Evolutionary conservation across 257 asterid species (phyloP), one percentile per base, ranked within the genome.

Genomic region (Solanum arcanum): DNA sequence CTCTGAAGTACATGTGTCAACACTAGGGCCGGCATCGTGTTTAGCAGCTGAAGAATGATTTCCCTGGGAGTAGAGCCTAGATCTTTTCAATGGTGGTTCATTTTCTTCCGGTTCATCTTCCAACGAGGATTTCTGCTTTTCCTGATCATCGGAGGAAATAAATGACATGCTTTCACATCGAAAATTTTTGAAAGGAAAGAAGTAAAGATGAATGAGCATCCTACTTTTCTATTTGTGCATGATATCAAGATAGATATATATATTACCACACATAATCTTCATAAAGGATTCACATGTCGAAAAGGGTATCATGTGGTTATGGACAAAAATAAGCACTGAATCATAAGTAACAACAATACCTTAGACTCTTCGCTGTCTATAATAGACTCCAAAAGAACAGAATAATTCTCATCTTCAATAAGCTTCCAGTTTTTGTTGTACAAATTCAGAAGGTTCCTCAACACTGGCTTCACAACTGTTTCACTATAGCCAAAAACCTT

Each of bases 381-480:
- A 76, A 91, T 76, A 46, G 95, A 89, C 44, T 90, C 93, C 72
- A 81, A 76, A 75, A 93, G 93, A 83, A 89, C 94, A 62, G 84
- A 86, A 68, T 89, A 93, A 73, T 47, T 81, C 33, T 87, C 91
- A 2, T 88, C 92, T 91, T 93, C 94, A 86, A 93, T 91, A 74
- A 85, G 90, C 84, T 27, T 14, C 94, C 94, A 93, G 47, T 92
- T 87, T 68, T 89, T 83, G 29, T 87, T 87, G 83, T 93, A 91
- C 76, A 84, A 13, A 33, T 74, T 77, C 82, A 93, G 86, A 41
- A 93, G 92, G 39, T 64, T 62, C 52, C 72, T 86, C 59, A 93
- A 85, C 41, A 93, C 46, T 20, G 93, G 94, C 88, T 87, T 87
- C 87, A 91, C 94, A 39, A n/a, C 62, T 23, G 86, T 59, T 41